Percentiles rank a stretch among this genome's conserved stretches.
Conservation (phyloP, 129 eudicot species). For the Artemisia annua region DNA sequence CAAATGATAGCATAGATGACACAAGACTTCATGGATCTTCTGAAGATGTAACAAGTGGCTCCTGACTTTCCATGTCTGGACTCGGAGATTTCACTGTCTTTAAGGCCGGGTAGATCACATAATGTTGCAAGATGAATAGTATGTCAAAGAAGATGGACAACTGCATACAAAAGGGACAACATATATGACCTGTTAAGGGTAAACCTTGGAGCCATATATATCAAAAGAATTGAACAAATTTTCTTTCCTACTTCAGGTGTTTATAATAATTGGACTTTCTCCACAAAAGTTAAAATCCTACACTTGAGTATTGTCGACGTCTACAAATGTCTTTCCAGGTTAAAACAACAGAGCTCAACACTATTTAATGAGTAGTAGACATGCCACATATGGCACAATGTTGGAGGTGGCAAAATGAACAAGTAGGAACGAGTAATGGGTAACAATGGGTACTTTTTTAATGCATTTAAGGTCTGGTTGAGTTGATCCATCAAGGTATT, state of each 20-base stretch:
- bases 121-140: conserved; percentile 87
- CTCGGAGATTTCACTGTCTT: conserved; percentile 25
- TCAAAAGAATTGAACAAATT: no score
- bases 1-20: not conserved
- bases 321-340: not conserved
- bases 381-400: not conserved
- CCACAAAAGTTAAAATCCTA: no score
- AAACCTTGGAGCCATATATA: no score
- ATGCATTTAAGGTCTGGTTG: not conserved
- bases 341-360: not conserved
- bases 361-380: not conserved
- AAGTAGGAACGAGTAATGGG: not conserved
- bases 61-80: conserved; percentile 52
- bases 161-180: conserved; percentile 34
- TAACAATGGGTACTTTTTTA: not conserved
- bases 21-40: conserved; percentile 27
- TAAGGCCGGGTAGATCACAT: conserved; percentile 64
- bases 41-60: conserved; percentile 54
- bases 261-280: no score
- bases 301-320: no score
- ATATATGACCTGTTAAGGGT: no score
- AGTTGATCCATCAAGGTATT: not conserved
- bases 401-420: not conserved
- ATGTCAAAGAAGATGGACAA: conserved; percentile 89
- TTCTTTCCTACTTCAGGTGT: no score